Conservation (phyloP, 1,139 yeast genomes). For the Geotrichum citri-aurantii region DNA sequence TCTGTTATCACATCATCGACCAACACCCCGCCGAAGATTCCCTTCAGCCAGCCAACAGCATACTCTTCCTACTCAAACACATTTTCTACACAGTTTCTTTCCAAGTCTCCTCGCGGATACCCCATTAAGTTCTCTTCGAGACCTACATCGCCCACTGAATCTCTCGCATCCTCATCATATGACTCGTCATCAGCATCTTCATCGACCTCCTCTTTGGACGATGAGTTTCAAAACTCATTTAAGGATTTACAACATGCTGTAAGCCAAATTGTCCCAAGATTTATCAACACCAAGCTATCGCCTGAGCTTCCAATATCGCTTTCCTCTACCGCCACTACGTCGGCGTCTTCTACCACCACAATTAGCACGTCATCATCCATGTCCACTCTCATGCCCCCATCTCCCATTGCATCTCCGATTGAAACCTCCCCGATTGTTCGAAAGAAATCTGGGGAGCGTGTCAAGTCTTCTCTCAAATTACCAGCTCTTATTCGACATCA, state of each 20-base stretch:
- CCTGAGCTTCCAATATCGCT: not conserved
- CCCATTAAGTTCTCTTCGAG: not conserved
- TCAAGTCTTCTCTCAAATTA: conserved; percentile 63
- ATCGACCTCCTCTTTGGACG: conserved; percentile 6
- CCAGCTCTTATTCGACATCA: conserved; percentile 47
- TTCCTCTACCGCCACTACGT: not conserved
- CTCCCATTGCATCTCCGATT: conserved; percentile 3
- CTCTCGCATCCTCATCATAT: not conserved
- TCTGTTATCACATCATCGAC: not conserved
- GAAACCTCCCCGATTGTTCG: conserved; percentile 42
- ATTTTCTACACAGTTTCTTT: not conserved
- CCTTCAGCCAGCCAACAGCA: conserved; percentile 10
- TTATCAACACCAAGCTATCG: not conserved
- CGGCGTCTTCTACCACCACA: not conserved
- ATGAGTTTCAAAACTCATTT: not conserved
- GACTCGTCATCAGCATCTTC: conserved; percentile 9
- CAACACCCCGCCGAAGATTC: not conserved
- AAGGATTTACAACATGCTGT: conserved; percentile 11
- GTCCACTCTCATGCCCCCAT: conserved; percentile 14
- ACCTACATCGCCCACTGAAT: conserved; percentile 1
- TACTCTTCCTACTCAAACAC: conserved; percentile 3
- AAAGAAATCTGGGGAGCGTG: conserved; percentile 75
- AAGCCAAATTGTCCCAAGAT: conserved; percentile 6
- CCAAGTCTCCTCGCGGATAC: not conserved
- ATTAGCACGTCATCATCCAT: conserved; percentile 4